phyloP scores from a whole-genome alignment of 73 alveolate genomes.

The Paramecium sonneborni region DNA sequence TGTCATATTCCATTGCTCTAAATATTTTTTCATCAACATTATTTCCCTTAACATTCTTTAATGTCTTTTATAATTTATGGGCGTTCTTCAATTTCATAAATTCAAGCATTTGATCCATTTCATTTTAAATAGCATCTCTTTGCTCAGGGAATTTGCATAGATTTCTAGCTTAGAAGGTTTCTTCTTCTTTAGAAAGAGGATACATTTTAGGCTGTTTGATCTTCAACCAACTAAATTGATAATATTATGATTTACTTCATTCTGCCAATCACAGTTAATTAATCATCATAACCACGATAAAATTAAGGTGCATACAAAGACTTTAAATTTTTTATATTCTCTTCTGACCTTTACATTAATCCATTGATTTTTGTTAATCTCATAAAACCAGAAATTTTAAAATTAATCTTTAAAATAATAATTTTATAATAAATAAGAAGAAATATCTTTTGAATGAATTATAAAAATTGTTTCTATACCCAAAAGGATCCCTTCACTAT shows the following conservation, averaged over 20 bases:
- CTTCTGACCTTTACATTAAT: neutral
- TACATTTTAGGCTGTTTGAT: neutral
- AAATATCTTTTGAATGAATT: no score
- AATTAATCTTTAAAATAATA: neutral
- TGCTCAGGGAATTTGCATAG: neutral
- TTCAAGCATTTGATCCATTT: neutral
- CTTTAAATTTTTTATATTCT: neutral
- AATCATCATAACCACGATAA: neutral
- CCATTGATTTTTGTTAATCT: neutral
- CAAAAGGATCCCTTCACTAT: no score
- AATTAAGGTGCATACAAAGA: neutral
- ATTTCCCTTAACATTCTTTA: constrained; percentile 20
- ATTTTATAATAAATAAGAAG: no score
- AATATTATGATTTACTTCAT: neutral
- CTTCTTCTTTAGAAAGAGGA: neutral
- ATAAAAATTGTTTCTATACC: no score
- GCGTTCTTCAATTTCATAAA: neutral
- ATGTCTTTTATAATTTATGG: neutral
- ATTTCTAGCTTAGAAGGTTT: neutral
- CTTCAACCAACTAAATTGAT: neutral
- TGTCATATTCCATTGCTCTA: constrained; percentile 21
- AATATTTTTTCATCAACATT: constrained; percentile 18
- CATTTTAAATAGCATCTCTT: neutral
- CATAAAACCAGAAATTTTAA: neutral
- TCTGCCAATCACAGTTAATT: neutral